Conservation (phyloP, 1,284 basidiomycete species). For the Meripilus lineatus region DNA sequence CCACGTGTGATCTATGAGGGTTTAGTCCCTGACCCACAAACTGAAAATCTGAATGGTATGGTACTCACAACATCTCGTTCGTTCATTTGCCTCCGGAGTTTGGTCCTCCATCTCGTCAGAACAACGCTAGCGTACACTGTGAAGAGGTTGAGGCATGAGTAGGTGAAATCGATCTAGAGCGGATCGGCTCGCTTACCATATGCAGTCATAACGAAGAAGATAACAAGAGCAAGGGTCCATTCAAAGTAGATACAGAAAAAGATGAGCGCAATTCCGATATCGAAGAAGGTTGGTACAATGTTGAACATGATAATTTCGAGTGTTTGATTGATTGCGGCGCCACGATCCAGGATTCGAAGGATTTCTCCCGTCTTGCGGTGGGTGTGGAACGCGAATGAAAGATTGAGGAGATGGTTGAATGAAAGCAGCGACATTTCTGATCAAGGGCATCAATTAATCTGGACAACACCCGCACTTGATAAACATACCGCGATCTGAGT, state of each 20-base stretch:
- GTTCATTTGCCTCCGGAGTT: slow-evolving; percentile 70
- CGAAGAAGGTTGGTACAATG: slow-evolving; percentile 76
- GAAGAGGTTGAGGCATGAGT: slow-evolving; percentile 6
- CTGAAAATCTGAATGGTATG: too few species aligned
- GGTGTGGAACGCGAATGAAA: slow-evolving; percentile 84
- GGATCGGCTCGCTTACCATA: slow-evolving; percentile 51
- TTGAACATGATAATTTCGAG: slow-evolving; percentile 64
- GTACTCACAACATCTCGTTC: slow-evolving; percentile 61
- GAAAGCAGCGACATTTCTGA: slow-evolving; percentile 75
- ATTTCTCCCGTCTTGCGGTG: slow-evolving; percentile 66
- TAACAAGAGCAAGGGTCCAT: slow-evolving; percentile 64
- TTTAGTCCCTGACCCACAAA: too few species aligned
- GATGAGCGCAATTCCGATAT: slow-evolving; percentile 66
- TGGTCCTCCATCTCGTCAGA: slow-evolving; percentile 69
- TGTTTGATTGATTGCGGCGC: slow-evolving; percentile 48
- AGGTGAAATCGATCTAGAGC: slow-evolving; percentile 1
- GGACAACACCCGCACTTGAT: neutral
- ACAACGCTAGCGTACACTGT: slow-evolving; percentile 60
- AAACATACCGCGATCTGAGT: slow-evolving; percentile 59
- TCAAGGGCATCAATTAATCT: neutral
- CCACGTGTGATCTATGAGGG: slow-evolving; percentile 54
- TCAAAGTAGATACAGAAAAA: slow-evolving; percentile 63
- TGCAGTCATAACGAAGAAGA: slow-evolving; percentile 71
- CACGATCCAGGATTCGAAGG: slow-evolving; percentile 61
- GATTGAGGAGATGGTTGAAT: slow-evolving; percentile 75